Conservation (phyloP, 164 flowering plant genomes). For the Paratinospora sagittata region DNA sequence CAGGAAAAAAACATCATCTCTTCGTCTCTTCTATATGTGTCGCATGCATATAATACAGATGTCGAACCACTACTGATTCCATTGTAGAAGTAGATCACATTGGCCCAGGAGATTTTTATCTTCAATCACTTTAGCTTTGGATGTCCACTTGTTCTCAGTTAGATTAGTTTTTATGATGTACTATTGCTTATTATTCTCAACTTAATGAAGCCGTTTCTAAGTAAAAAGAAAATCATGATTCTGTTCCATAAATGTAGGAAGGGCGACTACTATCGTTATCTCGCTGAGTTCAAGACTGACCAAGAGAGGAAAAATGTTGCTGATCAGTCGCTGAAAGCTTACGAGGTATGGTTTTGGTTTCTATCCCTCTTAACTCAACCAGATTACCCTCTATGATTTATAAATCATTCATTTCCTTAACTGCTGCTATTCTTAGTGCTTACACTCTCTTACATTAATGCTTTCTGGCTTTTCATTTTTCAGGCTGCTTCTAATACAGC, state of each 20-base stretch:
- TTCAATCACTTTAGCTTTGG: not conserved
- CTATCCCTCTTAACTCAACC: not conserved
- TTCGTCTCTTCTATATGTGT: not conserved
- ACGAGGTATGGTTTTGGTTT: conserved; percentile 8
- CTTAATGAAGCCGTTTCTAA: too few species aligned
- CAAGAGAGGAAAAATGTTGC: conserved; percentile 16
- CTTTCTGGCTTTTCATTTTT: not conserved
- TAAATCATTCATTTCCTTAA: not conserved
- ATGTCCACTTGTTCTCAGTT: not conserved
- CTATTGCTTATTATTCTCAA: not conserved
- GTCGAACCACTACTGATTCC: not conserved
- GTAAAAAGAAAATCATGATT: not conserved
- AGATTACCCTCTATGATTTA: not conserved
- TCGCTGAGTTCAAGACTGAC: conserved; percentile 10
- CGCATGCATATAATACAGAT: not conserved
- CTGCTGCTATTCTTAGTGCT: not conserved
- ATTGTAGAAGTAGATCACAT: not conserved
- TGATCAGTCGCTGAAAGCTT: conserved; percentile 9
- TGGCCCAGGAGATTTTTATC: not conserved
- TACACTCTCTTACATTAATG: not conserved
- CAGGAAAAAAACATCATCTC: not conserved
- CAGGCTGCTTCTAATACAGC: conserved; percentile 14
- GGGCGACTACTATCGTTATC: conserved; percentile 9
- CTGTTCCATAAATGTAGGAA: not conserved
- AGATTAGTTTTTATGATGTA: not conserved